Percentiles rank a stretch among this genome's conserved stretches.
Conservation (phyloP, 306 rosid genomes). For the Cucurbita moschata region DNA sequence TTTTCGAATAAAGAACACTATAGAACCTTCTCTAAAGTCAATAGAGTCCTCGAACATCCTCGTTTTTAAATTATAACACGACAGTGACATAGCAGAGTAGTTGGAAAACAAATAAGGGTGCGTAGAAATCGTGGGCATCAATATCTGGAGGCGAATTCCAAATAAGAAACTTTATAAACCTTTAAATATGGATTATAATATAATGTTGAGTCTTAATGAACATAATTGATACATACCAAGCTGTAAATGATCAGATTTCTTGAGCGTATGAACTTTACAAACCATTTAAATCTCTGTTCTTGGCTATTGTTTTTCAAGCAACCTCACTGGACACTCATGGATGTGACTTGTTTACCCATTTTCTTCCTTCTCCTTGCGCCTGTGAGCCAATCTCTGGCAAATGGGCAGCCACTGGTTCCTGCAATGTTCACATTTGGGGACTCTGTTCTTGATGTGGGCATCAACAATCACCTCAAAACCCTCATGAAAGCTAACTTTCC, state of each 20-base stretch:
- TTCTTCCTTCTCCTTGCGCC: conserved; percentile 13
- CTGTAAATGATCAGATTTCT: conserved; percentile 14
- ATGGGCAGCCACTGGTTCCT: conserved; percentile 53
- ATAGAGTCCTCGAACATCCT: too few species aligned
- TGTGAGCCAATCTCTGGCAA: conserved; percentile 10
- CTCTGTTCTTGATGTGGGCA: conserved; percentile 55
- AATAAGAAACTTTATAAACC: not conserved
- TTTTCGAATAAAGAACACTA: too few species aligned
- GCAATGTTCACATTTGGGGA: conserved; percentile 69
- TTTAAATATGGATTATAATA: not conserved
- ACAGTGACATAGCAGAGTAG: conserved; percentile 8
- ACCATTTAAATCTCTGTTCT: conserved; percentile 6
- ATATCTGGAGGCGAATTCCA: conserved; percentile 2
- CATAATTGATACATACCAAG: not conserved
- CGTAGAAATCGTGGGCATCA: conserved; percentile 9
- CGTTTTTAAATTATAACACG: not conserved
- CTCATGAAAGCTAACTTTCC: conserved; percentile 38
- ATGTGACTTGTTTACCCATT: conserved; percentile 9
- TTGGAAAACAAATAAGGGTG: conserved; percentile 16
- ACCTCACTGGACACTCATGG: conserved; percentile 16
- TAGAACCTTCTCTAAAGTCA: too few species aligned
- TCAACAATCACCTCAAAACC: conserved; percentile 32
- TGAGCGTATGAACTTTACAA: conserved; percentile 12
- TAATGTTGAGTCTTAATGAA: not conserved
- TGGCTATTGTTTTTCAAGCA: conserved; percentile 3